A percentile compares a stretch with the other conserved stretches of the same genome.
These are phyloP conservation scores for Geotrichum klebahnii DNA, from an alignment of 1,139 yeast species.

Conservation along the genomic window DNA sequence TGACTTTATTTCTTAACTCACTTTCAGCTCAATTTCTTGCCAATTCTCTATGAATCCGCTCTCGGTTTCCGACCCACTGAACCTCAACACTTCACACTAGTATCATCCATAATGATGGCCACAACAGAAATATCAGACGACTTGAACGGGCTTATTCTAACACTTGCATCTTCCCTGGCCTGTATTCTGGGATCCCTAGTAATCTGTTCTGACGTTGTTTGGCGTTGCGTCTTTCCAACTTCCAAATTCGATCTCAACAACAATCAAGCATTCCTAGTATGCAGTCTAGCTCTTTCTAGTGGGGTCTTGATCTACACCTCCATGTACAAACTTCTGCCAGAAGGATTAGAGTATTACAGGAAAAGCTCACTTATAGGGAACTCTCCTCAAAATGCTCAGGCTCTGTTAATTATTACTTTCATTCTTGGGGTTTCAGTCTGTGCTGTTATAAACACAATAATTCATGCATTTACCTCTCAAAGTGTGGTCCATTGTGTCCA, in stretches of 20 bases:
- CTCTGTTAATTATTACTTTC: conserved; percentile 50
- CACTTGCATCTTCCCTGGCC: conserved; percentile 52
- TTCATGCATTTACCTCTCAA: conserved; percentile 73
- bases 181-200: conserved; percentile 58
- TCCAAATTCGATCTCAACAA: conserved; percentile 50
- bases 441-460: conserved; percentile 53
- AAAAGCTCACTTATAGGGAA: conserved; percentile 25
- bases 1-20: too few species aligned
- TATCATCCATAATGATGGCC: neutral
- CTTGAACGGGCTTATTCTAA: conserved; percentile 55
- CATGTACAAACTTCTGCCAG: conserved; percentile 68
- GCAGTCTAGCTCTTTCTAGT: conserved; percentile 65
- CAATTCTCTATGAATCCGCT: too few species aligned
- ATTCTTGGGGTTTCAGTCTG: conserved; percentile 60
- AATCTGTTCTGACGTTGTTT: conserved; percentile 50
- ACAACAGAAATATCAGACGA: conserved; percentile 23
- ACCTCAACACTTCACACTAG: neutral
- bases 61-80: neutral
- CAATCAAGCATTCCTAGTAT: conserved; percentile 58
- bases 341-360: conserved; percentile 46
- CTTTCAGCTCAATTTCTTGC: too few species aligned
- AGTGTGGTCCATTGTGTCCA: conserved; percentile 86
- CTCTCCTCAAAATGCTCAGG: conserved; percentile 33
- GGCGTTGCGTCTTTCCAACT: conserved; percentile 41
- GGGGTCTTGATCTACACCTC: conserved; percentile 70